Conservation (phyloP, 768 basidiomycete genomes). For the Wakefieldia striispora region DNA sequence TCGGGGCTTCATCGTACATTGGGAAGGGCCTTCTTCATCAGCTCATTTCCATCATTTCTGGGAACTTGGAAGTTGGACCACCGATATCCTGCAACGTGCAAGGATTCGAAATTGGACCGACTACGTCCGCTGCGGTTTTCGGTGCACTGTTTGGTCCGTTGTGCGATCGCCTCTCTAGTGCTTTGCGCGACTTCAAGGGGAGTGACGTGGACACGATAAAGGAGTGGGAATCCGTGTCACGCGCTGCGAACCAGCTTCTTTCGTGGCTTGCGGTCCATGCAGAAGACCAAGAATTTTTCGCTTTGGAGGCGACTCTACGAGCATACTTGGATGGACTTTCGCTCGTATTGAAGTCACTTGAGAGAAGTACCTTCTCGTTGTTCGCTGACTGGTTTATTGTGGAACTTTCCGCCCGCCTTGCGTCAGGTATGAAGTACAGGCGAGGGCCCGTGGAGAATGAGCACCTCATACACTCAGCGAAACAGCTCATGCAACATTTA, state of each 20-base stretch:
- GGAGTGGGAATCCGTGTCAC: constrained; percentile 42
- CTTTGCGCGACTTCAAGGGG: constrained; percentile 34
- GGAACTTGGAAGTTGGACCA: constrained; percentile 21
- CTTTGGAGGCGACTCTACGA: constrained; percentile 34
- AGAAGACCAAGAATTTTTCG: constrained; percentile 31
- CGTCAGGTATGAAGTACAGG: constrained; percentile 24
- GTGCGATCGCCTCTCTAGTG: constrained; percentile 42
- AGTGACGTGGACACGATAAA: constrained; percentile 21
- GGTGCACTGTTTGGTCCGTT: constrained; percentile 43
- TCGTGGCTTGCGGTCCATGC: constrained; percentile 43
- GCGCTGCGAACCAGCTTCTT: constrained; percentile 42
- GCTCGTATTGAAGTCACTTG: constrained; percentile 36
- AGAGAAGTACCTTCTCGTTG: constrained; percentile 37
- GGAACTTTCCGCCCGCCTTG: constrained; percentile 49
- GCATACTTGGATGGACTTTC: constrained; percentile 39
- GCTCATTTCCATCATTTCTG: constrained; percentile 42
- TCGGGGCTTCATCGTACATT: constrained; percentile 52
- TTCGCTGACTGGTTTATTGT: constrained; percentile 62
- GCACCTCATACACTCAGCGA: constrained; percentile 28
- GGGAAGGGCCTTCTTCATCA: constrained; percentile 60
- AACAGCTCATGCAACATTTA: constrained; percentile 49
- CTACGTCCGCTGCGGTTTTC: constrained; percentile 45
- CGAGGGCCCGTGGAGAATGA: constrained; percentile 27
- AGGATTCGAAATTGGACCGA: constrained; percentile 43
- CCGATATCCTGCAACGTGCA: constrained; percentile 35